Conservation (phyloP, 2,329 filamentous ascomycete species). For the Fusarium burgessii region DNA sequence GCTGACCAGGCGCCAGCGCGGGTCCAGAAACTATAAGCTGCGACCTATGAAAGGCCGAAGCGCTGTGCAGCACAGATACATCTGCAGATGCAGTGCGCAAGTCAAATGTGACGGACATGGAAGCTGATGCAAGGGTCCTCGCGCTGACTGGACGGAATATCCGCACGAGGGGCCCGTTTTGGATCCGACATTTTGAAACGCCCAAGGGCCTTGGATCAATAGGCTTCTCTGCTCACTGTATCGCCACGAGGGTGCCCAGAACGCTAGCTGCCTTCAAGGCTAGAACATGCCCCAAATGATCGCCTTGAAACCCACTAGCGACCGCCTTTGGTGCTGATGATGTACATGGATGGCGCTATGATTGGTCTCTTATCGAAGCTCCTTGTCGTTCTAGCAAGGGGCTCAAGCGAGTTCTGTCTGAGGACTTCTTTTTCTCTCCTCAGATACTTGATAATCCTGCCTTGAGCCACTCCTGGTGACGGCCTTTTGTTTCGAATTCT, state of each 20-base stretch:
- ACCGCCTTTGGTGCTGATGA: constrained; percentile 29
- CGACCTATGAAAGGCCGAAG: constrained; percentile 22
- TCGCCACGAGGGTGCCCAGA: constrained; percentile 29
- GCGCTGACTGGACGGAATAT: constrained; percentile 35
- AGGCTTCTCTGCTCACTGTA: constrained; percentile 9
- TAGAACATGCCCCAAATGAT: constrained; percentile 34
- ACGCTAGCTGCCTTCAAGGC: constrained; percentile 34
- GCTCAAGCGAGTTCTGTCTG: constrained; percentile 42
- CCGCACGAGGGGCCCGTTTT: constrained; percentile 33
- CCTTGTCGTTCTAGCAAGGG: constrained; percentile 29
- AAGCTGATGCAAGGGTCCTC: constrained; percentile 32
- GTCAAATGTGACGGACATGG: constrained; percentile 31
- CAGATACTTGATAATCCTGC: constrained; percentile 43
- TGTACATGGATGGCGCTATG: constrained; percentile 16
- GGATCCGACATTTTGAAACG: constrained; percentile 38
- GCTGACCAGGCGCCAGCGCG: constrained; percentile 36
- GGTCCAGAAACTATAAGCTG: constrained; percentile 16
- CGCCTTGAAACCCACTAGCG: constrained; percentile 41
- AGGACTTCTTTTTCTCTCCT: constrained; percentile 29
- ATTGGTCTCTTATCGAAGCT: constrained; percentile 20
- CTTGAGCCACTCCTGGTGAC: constrained; percentile 40
- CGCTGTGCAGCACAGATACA: constrained; percentile 10
- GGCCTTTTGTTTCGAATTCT: constrained; percentile 42
- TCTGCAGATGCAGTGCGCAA: constrained; percentile 19
- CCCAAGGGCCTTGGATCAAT: constrained; percentile 28